phyloP scores from a whole-genome alignment of 2,329 filamentous ascomycete species.

The Colletotrichum sp. region DNA sequence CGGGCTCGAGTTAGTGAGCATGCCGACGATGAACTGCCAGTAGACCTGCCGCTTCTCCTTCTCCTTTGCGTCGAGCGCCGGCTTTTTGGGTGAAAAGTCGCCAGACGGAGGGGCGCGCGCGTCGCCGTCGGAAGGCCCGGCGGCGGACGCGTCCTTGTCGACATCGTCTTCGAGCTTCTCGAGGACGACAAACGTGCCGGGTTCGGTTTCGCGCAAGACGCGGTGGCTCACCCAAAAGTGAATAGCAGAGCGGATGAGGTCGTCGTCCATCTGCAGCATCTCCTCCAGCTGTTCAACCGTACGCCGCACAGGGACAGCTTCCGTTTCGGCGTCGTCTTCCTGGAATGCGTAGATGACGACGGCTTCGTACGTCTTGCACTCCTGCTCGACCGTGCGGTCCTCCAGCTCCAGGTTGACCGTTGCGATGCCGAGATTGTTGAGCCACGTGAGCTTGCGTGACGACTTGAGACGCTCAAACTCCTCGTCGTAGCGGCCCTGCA shows the following conservation, averaged over 20 bases:
- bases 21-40: constrained; percentile 90
- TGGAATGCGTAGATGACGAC: constrained; percentile 87
- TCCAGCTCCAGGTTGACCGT: constrained; percentile 81
- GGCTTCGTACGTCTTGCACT: constrained; percentile 84
- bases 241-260: constrained; percentile 71
- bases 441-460: constrained; percentile 86
- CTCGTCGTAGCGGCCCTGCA: constrained; percentile 74
- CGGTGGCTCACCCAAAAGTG: constrained; percentile 74
- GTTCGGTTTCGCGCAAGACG: constrained; percentile 63
- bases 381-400: constrained; percentile 75
- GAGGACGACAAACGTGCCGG: constrained; percentile 69
- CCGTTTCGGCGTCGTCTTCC: constrained; percentile 41
- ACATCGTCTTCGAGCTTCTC: constrained; percentile 59
- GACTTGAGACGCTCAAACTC: constrained; percentile 83
- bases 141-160: constrained; percentile 35
- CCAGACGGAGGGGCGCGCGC: constrained; percentile 26
- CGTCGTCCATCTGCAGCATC: constrained; percentile 73
- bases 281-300: constrained; percentile 59
- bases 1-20: constrained; percentile 89
- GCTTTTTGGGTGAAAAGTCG: constrained; percentile 52
- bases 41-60: constrained; percentile 70
- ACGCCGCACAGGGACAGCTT: constrained; percentile 37
- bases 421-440: constrained; percentile 81
- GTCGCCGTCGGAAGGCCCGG: constrained; percentile 20
- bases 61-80: constrained; percentile 67